Base-by-base conservation (phyloP, 257 asterid genomes). In the Linaria vulgaris region DNA sequence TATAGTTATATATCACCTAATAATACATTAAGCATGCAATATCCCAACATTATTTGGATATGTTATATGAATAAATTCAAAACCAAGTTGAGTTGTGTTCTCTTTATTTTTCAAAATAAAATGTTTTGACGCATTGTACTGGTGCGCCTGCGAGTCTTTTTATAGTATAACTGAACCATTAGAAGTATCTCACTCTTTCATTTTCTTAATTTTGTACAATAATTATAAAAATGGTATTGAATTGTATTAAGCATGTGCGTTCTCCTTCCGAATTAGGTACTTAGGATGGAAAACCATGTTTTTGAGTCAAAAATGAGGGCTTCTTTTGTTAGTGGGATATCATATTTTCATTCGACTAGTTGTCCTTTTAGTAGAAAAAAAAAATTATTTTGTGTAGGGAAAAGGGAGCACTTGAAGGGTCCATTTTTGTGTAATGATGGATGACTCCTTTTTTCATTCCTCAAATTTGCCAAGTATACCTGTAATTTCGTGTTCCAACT, bases 231-330 rank as follows among this genome's bases (percentile, higher is more conserved):
- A n/a, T n/a, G n/a, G n/a, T n/a, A n/a, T n/a, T n/a, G n/a, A n/a
- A n/a, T n/a, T n/a, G 44, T 67, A 59, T 24, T 13, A 24, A 17
- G 11, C 59, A 57, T 58, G 54, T 73, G 69, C 22, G 20, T 61
- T 46, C 4, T 23, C 34, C 75, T 68, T 68, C 69, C 38, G n/a
- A n/a, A n/a, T n/a, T 65, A 64, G 64, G 58, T 55, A 27, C 34
- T 27, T 72, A 69, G 59, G 64, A 49, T 69, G 34, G 41, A 64
- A 54, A 57, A 20, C 49, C 38, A 39, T 59, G 6, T 27, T 56
- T 50, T 74, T 58, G 51, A 66, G 80, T 72, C 72, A 66, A 61
- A 71, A 64, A 74, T 67, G 70, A 56, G 53, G 77, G 77, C 75
- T 61, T 74, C 60, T 12, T 57, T 68, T 74, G 49, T 12, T 59